A percentile compares a stretch with the other conserved stretches of the same genome.
Evolutionary conservation across 202 grass and related monocot species (phyloP).

Genomic region (Zizania palustris): DNA sequence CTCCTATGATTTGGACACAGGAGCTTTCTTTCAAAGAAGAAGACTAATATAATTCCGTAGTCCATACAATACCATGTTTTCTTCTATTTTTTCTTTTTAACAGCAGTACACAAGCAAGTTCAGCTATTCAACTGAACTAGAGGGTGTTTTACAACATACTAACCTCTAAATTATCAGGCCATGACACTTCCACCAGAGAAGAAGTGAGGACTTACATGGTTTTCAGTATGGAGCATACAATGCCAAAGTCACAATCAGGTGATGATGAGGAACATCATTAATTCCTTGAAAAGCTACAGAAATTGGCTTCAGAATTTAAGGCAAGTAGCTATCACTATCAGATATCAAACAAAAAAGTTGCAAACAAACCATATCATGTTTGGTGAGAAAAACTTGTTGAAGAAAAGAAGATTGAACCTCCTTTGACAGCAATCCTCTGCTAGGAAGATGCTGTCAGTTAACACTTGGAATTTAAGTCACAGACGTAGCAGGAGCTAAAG

Average conservation of each 20-base stretch:
- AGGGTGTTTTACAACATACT: background rate
- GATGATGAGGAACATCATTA: slow-evolving; percentile 13
- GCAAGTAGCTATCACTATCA: slow-evolving; percentile 3
- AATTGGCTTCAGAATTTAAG: slow-evolving; percentile 31
- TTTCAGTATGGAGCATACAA: background rate
- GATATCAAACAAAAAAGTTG: slow-evolving; percentile 9
- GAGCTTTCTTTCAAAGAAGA: slow-evolving; percentile 25
- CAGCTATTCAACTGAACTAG: background rate
- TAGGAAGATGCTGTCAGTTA: too few relatives aligned
- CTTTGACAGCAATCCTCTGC: too few relatives aligned
- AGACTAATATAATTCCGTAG: background rate
- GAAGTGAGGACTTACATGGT: background rate
- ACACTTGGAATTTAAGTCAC: slow-evolving; percentile 34
- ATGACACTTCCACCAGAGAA: background rate
- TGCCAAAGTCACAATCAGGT: slow-evolving; percentile 14
- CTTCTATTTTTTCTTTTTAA: too few relatives aligned
- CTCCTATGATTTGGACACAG: slow-evolving; percentile 51
- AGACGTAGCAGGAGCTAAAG: slow-evolving; percentile 31
- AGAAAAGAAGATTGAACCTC: too few relatives aligned
- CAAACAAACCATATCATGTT: too few relatives aligned
- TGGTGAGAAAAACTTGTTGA: too few relatives aligned
- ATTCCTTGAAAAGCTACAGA: slow-evolving; percentile 12
- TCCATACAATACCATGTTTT: too few relatives aligned
- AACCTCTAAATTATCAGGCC: background rate
- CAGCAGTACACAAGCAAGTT: too few relatives aligned